Conservation (phyloP, 345 rosid species). For the Kandelia obovata region DNA sequence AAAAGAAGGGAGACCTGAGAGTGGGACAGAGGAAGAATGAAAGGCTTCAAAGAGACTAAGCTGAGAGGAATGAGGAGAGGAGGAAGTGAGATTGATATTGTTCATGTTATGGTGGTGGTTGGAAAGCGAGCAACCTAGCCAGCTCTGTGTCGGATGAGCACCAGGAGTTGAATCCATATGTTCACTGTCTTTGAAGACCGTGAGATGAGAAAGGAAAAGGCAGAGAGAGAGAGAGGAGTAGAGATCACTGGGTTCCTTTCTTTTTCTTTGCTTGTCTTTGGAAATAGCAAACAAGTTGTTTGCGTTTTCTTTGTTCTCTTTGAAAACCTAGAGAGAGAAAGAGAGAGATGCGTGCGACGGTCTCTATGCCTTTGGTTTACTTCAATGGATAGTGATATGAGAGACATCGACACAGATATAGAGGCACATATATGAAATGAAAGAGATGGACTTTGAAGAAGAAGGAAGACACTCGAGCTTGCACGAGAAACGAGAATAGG, state of each 20-base stretch:
- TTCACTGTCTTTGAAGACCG: background rate
- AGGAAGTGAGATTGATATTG: background rate
- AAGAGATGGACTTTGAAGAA: background rate
- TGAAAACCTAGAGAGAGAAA: background rate
- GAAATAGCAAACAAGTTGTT: conserved; percentile 2
- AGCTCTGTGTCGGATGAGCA: conserved; percentile 10
- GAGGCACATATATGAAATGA: conserved; percentile 6
- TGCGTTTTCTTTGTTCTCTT: background rate
- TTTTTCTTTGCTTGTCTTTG: background rate
- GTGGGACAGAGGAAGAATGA: conserved; percentile 19
- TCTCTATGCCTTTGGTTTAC: background rate
- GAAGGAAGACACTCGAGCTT: background rate
- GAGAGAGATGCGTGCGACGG: too few species aligned
- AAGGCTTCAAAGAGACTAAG: conserved; percentile 23
- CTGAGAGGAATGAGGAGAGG: conserved; percentile 14
- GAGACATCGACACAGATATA: conserved; percentile 23
- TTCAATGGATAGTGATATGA: background rate
- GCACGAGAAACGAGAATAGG: conserved; percentile 26
- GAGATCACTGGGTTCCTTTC: background rate
- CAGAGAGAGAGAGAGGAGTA: background rate
- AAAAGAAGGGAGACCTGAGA: conserved; percentile 27
- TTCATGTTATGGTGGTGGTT: conserved; percentile 13
- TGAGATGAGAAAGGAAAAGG: background rate
- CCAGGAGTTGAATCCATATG: conserved; percentile 16
- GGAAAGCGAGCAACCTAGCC: conserved; percentile 31